Evolutionary conservation across 192 early-diverging fungal genomes (phyloP).

Genomic region (Coemansia sp.): DNA sequence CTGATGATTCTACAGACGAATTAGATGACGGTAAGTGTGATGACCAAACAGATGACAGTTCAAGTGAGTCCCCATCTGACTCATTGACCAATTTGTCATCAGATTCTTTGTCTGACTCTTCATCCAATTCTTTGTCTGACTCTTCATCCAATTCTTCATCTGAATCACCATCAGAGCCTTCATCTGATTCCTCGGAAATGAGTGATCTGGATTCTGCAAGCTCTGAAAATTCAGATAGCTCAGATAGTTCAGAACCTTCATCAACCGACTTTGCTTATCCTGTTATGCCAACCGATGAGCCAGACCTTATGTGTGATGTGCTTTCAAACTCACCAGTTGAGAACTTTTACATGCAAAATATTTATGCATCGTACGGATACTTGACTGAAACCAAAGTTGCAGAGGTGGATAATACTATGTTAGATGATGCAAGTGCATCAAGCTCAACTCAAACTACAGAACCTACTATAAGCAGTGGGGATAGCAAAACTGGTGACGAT

Average conservation of each 20-base stretch:
- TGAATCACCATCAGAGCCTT: background rate
- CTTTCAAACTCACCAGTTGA: background rate
- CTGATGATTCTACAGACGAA: background rate
- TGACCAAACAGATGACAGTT: background rate
- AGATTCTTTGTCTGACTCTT: too few species aligned
- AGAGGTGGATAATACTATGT: too few species aligned
- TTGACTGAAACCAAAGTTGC: slow-evolving; percentile 3
- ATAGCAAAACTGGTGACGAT: background rate
- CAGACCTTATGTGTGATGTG: slow-evolving; percentile 4
- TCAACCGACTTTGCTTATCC: slow-evolving; percentile 7
- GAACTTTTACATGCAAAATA: background rate
- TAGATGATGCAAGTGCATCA: too few species aligned
- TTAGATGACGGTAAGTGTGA: background rate
- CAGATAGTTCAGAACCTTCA: background rate
- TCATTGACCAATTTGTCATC: too few species aligned
- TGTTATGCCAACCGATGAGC: slow-evolving; percentile 1
- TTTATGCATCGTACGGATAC: slow-evolving; percentile 13
- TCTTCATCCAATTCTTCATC: too few species aligned
- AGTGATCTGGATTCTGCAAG: background rate
- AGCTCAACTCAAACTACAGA: too few species aligned
- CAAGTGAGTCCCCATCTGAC: background rate
- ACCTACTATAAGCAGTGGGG: background rate
- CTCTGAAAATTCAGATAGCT: background rate
- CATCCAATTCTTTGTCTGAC: too few species aligned
- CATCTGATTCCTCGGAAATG: too few species aligned